Evolutionary conservation across 768 basidiomycete genomes (phyloP).

Genomic region (Pluteus cervinus): DNA sequence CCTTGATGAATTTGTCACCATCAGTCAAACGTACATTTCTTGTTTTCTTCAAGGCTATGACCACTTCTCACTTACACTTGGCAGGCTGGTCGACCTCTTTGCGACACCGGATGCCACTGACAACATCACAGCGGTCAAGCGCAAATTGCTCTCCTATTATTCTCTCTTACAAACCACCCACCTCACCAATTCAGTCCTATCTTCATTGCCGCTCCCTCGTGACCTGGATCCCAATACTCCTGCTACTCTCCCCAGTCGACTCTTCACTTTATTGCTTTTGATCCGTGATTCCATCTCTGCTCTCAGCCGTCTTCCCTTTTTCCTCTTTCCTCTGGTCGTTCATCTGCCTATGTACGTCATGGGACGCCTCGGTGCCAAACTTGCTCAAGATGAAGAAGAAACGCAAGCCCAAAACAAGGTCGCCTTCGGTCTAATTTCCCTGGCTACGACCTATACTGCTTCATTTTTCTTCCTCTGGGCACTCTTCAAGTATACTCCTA

Average conservation of each 20-base stretch:
- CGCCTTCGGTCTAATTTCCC: slow-evolving; percentile 73
- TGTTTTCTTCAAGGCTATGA: slow-evolving; percentile 4
- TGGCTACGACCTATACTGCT: slow-evolving; percentile 73
- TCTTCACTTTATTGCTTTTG: slow-evolving; percentile 74
- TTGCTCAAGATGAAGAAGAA: slow-evolving; percentile 86
- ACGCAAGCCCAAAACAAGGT: slow-evolving; percentile 97
- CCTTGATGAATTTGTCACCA: slow-evolving; percentile 73
- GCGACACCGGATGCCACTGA: slow-evolving; percentile 57
- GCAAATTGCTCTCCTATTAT: slow-evolving; percentile 79
- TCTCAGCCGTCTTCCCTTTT: slow-evolving; percentile 79
- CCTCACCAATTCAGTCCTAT: slow-evolving; percentile 81
- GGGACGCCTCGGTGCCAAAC: slow-evolving; percentile 64
- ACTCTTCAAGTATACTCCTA: slow-evolving; percentile 65
- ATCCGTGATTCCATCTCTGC: slow-evolving; percentile 70
- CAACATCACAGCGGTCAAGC: slow-evolving; percentile 56
- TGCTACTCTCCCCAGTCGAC: slow-evolving; percentile 76
- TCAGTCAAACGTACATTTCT: slow-evolving; percentile 83
- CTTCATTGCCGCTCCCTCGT: slow-evolving; percentile 77
- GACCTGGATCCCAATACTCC: slow-evolving; percentile 74
- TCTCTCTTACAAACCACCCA: slow-evolving; percentile 77
- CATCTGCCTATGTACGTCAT: slow-evolving; percentile 84
- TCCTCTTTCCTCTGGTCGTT: slow-evolving; percentile 77
- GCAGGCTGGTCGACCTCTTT: slow-evolving; percentile 84
- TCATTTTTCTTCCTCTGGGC: slow-evolving; percentile 86
- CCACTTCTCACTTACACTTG: slow-evolving; percentile 9